phyloP scores from a whole-genome alignment of 2,329 filamentous ascomycete genomes.

The Colletotrichum aenigma region DNA sequence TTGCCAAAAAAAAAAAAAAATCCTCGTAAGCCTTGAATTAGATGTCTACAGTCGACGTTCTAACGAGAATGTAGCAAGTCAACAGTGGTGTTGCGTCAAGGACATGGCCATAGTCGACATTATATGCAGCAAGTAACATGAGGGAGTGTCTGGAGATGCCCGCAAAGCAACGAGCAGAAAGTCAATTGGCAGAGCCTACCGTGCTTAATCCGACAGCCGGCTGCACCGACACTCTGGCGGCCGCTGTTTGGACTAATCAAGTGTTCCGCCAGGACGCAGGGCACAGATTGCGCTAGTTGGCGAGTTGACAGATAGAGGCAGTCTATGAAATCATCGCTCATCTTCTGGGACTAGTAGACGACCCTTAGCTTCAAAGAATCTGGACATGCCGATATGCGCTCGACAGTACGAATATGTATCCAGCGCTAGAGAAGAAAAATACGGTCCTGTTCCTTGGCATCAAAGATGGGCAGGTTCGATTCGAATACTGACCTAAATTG shows the following conservation, averaged over 20 bases:
- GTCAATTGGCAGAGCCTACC: background rate
- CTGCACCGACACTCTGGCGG: background rate
- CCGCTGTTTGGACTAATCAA: background rate
- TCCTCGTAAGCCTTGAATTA: background rate
- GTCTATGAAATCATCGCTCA: slow-evolving; percentile 17
- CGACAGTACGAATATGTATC: background rate
- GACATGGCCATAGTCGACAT: background rate
- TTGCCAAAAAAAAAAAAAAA: background rate
- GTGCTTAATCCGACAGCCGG: background rate
- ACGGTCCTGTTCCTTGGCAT: background rate
- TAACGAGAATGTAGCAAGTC: background rate
- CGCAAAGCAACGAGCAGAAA: background rate
- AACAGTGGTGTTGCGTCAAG: background rate
- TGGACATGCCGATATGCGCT: background rate
- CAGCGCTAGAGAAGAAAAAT: background rate
- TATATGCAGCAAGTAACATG: background rate
- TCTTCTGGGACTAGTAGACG: background rate
- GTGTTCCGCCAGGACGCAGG: background rate
- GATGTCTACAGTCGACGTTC: background rate
- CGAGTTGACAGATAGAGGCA: background rate
- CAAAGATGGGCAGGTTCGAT: background rate
- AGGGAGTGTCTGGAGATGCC: background rate
- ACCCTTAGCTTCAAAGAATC: background rate
- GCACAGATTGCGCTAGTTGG: background rate
- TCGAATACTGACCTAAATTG: background rate